Evolutionary conservation across 2,329 filamentous ascomycete species (phyloP), one percentile per base, ranked within the genome.

Genomic region (Emmonsiellopsis sp.): DNA sequence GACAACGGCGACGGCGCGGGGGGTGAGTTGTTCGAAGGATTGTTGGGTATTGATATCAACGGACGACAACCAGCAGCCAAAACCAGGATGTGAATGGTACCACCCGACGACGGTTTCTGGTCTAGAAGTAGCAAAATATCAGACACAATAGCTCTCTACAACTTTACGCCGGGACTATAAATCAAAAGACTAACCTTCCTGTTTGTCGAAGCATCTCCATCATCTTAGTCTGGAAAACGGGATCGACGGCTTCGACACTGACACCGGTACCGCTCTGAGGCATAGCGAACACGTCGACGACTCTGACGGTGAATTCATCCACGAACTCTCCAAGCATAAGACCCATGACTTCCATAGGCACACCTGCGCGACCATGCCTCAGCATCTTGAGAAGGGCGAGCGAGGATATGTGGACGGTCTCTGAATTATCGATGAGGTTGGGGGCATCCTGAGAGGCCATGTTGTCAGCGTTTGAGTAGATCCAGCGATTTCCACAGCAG

Each of bases 21-120:
- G 90, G 7, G 90, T 98, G 55, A 98, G 83, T 75, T 97, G 93
- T 76, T 98, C 93, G 73, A 98, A 98, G n/a, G 91, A 96, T 74
- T 98, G 93, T 70, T 98, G 93, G 32, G 93, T 98, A 77, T 98
- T 97, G 78, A 98, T 97, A 78, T 98, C 93, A 68, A 98, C 93
- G 15, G 88, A 94, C 1, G 93, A 98, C 30, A 98, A 84, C 93
- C 93, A 98, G 80, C 93, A 98, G 64, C 93, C 93, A 70, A 98
- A 98, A 63, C 93, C 93, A 50, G 93, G 93, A 81, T 98, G 93
- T 59, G 93, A 97, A 75, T 98, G 93, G 75, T 98, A 98, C 93
- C 93, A 98, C 71, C 93, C 93, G 52, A 98, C 93, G 54, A 98
- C 93, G 0, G 91, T 92, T 73, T 98, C 93, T 56, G 91, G 91